These are phyloP conservation scores for Artemisia annua DNA, from an alignment of 129 eudicot species.

Conservation along the genomic window DNA sequence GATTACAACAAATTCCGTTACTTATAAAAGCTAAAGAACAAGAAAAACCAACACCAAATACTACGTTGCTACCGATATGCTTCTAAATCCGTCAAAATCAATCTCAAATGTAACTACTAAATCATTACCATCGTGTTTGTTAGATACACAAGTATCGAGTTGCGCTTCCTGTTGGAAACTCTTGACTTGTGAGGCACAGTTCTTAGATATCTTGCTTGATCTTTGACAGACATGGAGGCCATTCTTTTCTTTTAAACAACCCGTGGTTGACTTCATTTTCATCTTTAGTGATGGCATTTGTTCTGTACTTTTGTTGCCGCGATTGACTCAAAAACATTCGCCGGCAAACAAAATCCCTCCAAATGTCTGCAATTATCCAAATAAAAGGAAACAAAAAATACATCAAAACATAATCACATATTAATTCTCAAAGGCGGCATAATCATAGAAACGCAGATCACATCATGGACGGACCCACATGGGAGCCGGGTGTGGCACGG, in stretches of 20 bases:
- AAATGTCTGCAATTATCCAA: conserved; percentile 29
- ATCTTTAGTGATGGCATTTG: conserved; percentile 97
- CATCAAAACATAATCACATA: too few species aligned
- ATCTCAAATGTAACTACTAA: conserved; percentile 3
- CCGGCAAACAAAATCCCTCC: conserved; percentile 35
- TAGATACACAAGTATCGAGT: conserved; percentile 28
- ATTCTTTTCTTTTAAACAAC: conserved; percentile 68
- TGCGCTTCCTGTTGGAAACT: conserved; percentile 44
- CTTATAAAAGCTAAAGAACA: too few species aligned
- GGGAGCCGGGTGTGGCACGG: too few species aligned
- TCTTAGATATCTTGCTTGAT: conserved; percentile 66
- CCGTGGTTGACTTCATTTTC: conserved; percentile 75
- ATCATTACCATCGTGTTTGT: conserved; percentile 56
- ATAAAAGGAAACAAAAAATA: not conserved
- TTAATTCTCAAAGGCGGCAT: too few species aligned
- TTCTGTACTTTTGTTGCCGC: conserved; percentile 31
- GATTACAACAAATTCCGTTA: not conserved
- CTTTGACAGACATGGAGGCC: conserved; percentile 76
- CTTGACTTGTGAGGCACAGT: conserved; percentile 44
- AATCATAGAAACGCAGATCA: too few species aligned
- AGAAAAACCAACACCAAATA: too few species aligned
- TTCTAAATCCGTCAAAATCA: not conserved
- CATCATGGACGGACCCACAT: too few species aligned
- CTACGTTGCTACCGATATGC: too few species aligned
- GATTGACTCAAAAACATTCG: conserved; percentile 47